Base-by-base conservation (phyloP, 163 green algal species). In the Picocystis sp. region DNA sequence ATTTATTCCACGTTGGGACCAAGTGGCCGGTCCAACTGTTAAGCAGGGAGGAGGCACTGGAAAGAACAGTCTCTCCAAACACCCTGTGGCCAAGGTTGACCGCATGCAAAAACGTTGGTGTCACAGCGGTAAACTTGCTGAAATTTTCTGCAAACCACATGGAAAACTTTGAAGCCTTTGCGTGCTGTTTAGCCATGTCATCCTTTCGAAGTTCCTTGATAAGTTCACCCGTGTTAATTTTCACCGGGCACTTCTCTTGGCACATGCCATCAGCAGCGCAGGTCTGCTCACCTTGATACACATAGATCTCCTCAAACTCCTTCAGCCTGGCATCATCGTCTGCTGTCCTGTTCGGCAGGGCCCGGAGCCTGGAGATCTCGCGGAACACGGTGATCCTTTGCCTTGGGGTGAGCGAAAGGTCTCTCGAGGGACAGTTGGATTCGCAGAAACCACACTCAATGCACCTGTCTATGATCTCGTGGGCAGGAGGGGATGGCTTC, bases 361-460 rank as follows among this genome's bases (percentile, higher is more conserved):
- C 50, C 17, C 65, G 58, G n/a, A 96, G 74, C 45, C 87, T 77
- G 53, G 58, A 69, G 60, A 96, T 87, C 75, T 96, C 87, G 43
- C 83, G 78, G 69, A 78, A 92, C 6, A 80, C 74, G 9, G 83
- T 81, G 70, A 96, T 94, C 68, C 87, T 82, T 78, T 97, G 87
- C 38, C 86, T 76, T 9, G 87, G 87, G 11, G 86, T 95, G 35
- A 97, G 72, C 2, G 81, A 89, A 51, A 96, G 53, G 58, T 74
- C 66, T 11, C 66, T 60, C 21, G 72, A 85, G 45, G 86, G 87
- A 82, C 87, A 97, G 76, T 95, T 95, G 69, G 63, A 83, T 78
- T 97, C 87, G 63, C 87, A 97, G 75, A 97, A 95, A 45, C 87
- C 87, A 66, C 87, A 97, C 79, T 97, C 87, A 60, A 97, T 97